Percentiles rank a stretch among this genome's conserved stretches.
Conservation (phyloP, 2,329 filamentous ascomycete genomes). For the Neoarthrinium moseri region DNA sequence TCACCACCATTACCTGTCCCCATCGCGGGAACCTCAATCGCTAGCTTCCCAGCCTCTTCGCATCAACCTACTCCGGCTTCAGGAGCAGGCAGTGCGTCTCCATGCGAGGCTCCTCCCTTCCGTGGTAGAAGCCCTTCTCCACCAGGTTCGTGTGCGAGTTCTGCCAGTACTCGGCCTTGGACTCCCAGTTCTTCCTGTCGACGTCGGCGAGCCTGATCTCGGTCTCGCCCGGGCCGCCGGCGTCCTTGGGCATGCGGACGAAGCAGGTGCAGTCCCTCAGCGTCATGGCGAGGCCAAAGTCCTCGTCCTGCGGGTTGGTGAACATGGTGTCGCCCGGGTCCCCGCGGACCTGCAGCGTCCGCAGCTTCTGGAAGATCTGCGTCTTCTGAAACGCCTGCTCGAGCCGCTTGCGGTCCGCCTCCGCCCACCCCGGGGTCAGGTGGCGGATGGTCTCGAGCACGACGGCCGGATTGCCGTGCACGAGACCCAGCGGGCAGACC, state of each 20-base stretch:
- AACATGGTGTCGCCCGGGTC: constrained; percentile 44
- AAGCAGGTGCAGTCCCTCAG: constrained; percentile 77
- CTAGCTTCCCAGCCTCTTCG: not conserved
- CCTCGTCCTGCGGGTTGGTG: constrained; percentile 34
- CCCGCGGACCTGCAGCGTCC: constrained; percentile 32
- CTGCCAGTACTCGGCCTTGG: constrained; percentile 70
- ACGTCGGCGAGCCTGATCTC: constrained; percentile 70
- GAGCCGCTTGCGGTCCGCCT: constrained; percentile 30
- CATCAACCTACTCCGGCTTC: not conserved
- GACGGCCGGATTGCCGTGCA: constrained; percentile 45
- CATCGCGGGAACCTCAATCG: not conserved
- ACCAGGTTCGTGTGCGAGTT: constrained; percentile 62
- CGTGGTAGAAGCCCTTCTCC: constrained; percentile 65
- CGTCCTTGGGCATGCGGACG: constrained; percentile 50
- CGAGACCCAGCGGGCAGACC: constrained; percentile 66
- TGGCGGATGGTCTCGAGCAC: constrained; percentile 42
- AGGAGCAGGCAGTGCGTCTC: constrained; percentile 25
- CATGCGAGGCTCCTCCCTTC: constrained; percentile 20
- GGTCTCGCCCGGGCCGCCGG: constrained; percentile 30
- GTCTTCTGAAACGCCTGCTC: constrained; percentile 35
- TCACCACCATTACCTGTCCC: not conserved
- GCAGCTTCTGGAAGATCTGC: constrained; percentile 34
- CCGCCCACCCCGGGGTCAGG: constrained; percentile 32
- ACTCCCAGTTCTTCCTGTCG: constrained; percentile 69
- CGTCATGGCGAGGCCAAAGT: constrained; percentile 73